Evolutionary conservation across 495 filamentous ascomycete species (phyloP).

Genomic region (Xylaria intraflava): DNA sequence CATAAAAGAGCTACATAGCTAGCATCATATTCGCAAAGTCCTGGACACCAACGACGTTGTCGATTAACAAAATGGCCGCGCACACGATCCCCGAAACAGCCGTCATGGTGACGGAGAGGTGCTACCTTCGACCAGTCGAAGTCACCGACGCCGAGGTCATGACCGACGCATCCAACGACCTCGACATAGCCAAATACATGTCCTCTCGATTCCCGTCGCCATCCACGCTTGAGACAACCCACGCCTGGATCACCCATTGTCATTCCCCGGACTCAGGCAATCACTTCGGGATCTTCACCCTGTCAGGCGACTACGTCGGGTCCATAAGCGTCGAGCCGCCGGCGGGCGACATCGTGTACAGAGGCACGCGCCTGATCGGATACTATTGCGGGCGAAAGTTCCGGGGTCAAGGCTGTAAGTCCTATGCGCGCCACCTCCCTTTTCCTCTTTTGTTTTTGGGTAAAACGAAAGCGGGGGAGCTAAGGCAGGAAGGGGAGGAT

Average conservation of each 20-base stretch:
- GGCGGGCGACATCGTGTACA: constrained; percentile 23
- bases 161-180: constrained; percentile 22
- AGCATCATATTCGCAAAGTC: too few species aligned
- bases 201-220: constrained; percentile 30
- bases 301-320: constrained; percentile 22
- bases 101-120: constrained; percentile 17
- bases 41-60: too few species aligned
- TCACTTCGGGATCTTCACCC: constrained; percentile 28
- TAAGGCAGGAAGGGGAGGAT: background rate
- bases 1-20: too few species aligned
- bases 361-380: constrained; percentile 30
- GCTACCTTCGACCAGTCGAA: constrained; percentile 27
- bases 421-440: background rate
- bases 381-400: constrained; percentile 31
- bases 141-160: constrained; percentile 23
- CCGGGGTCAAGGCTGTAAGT: constrained; percentile 32
- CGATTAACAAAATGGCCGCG: background rate
- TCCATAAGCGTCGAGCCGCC: constrained; percentile 25
- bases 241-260: constrained; percentile 20
- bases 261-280: background rate
- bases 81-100: constrained; percentile 6
- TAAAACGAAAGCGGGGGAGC: background rate
- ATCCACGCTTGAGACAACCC: constrained; percentile 28
- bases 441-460: background rate
- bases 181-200: constrained; percentile 29